These are phyloP conservation scores for Angomonas ambiguus DNA, from an alignment of 208 protist genomes.

Conservation along the genomic window DNA sequence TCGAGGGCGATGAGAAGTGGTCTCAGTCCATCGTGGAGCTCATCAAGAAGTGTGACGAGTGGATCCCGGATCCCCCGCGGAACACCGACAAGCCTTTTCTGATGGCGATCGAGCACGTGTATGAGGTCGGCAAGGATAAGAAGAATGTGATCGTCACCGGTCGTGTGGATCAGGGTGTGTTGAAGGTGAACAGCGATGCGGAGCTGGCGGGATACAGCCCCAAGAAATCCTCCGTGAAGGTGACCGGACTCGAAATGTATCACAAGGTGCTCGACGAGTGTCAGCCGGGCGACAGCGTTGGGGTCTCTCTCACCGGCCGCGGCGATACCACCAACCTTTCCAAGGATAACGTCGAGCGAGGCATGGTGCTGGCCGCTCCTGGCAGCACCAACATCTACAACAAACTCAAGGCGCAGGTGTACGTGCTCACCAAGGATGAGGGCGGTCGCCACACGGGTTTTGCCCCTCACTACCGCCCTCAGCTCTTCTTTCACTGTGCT, in stretches of 20 bases:
- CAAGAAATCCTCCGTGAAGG: conserved; percentile 83
- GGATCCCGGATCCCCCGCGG: conserved; percentile 92
- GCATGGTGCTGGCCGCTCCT: conserved; percentile 93
- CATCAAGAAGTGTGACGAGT: conserved; percentile 91
- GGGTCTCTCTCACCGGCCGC: conserved; percentile 90
- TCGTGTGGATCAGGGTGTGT: conserved; percentile 89
- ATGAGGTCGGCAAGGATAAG: conserved; percentile 87
- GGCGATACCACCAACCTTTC: conserved; percentile 89
- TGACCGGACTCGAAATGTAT: conserved; percentile 96
- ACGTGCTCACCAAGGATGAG: conserved; percentile 98
- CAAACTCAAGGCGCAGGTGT: conserved; percentile 95
- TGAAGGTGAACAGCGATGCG: conserved; percentile 95
- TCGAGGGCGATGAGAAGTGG: conserved; percentile 92
- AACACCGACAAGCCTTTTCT: conserved; percentile 96
- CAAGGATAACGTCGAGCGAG: conserved; percentile 94
- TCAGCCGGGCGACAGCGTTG: conserved; percentile 97
- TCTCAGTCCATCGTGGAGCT: conserved; percentile 93
- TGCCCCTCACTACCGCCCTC: conserved; percentile 95
- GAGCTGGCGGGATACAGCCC: conserved; percentile 94
- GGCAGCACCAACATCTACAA: conserved; percentile 92
- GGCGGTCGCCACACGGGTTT: conserved; percentile 98
- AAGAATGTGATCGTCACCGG: conserved; percentile 97
- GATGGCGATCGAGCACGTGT: conserved; percentile 97
- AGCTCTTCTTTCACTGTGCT: conserved; percentile 98
- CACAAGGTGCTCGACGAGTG: conserved; percentile 94